Percentiles rank a stretch among this genome's conserved stretches.
These are phyloP conservation scores for Pestalotiopsis sp. DNA, from an alignment of 2,329 filamentous ascomycete genomes.

Conservation along the genomic window DNA sequence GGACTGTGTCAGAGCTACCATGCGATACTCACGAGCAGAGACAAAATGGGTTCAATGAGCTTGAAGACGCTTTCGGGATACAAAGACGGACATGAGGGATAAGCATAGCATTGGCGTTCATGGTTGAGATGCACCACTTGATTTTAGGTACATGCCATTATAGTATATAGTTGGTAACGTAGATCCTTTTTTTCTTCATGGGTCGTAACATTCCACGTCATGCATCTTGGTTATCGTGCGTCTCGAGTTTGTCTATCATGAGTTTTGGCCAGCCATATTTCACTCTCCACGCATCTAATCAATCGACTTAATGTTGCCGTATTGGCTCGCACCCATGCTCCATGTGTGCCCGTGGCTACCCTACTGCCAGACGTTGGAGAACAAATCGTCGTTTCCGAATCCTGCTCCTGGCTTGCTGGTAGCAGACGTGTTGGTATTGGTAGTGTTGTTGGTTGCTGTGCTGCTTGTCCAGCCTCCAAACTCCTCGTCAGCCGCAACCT, in stretches of 20 bases:
- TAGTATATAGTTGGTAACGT: conserved; percentile 10
- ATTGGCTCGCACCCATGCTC: neutral
- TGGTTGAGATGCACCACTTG: conserved; percentile 13
- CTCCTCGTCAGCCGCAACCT: conserved; percentile 87
- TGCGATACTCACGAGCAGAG: neutral
- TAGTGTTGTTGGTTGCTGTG: conserved; percentile 45
- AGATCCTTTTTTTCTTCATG: neutral
- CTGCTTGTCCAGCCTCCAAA: conserved; percentile 94
- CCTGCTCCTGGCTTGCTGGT: conserved; percentile 59
- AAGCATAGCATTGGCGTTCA: conserved; percentile 39
- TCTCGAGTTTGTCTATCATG: conserved; percentile 1
- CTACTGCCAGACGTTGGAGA: conserved; percentile 94
- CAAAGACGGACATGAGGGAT: neutral
- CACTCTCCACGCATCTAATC: conserved; percentile 1
- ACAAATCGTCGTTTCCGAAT: conserved; percentile 80
- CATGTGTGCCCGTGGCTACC: conserved; percentile 7
- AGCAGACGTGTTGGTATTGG: conserved; percentile 31
- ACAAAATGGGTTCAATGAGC: neutral
- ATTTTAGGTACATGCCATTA: neutral
- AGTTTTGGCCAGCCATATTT: conserved; percentile 7
- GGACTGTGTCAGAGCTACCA: neutral
- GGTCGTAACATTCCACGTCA: neutral
- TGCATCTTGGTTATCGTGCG: conserved; percentile 6
- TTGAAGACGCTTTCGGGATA: neutral
- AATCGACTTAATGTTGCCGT: neutral